phyloP scores from a whole-genome alignment of 164 flowering plant species.

The Vitis labrusca region DNA sequence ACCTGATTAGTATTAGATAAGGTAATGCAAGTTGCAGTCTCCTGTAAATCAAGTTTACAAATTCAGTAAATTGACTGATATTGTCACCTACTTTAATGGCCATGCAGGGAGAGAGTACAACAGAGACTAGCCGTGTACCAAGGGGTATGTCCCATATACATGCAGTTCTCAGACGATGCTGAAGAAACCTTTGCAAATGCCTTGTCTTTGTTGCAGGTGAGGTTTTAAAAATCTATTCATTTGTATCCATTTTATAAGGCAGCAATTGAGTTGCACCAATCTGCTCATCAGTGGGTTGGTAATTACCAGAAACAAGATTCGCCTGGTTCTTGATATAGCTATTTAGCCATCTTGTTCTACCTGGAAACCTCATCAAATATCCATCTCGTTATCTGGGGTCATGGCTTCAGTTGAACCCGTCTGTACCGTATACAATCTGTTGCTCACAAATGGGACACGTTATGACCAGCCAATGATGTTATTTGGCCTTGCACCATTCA shows the following conservation, averaged over 20 bases:
- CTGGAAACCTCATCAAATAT: no score
- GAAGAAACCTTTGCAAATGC: conserved; percentile 78
- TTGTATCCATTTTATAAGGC: background rate
- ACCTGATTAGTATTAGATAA: no score
- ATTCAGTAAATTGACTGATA: no score
- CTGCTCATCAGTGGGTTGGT: background rate
- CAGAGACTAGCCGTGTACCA: conserved; percentile 93
- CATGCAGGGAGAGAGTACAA: conserved; percentile 75
- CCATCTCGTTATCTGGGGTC: no score
- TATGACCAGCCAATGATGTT: no score
- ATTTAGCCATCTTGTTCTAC: background rate
- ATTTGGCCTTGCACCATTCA: no score
- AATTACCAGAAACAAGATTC: background rate
- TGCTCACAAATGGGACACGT: no score
- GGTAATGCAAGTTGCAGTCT: no score
- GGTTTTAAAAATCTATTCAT: background rate
- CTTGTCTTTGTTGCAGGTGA: conserved; percentile 65
- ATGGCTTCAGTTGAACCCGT: no score
- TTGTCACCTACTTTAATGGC: background rate
- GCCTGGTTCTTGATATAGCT: background rate
- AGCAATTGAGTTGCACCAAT: background rate
- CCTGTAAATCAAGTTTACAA: no score
- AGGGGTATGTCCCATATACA: conserved; percentile 86
- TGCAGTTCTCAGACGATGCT: conserved; percentile 86
- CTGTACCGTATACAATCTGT: no score